Evolutionary conservation across 306 rosid species (phyloP), one percentile per base, ranked within the genome.

Genomic region (Glycine soja): DNA sequence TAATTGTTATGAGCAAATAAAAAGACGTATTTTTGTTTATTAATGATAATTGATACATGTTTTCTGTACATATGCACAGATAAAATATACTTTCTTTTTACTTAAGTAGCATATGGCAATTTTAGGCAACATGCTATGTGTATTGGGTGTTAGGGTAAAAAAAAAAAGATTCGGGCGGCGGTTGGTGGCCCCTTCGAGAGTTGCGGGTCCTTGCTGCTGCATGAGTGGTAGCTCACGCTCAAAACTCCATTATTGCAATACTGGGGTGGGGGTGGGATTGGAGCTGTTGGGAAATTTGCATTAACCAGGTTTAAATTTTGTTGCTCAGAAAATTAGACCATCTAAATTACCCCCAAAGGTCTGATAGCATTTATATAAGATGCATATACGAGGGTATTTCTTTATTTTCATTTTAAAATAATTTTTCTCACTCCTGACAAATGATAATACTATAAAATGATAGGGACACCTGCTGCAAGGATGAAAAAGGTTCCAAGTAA

Each of bases 381-480:
- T 83, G 30, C 30, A 24, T 24, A 24, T 24, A 2, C 30, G 2
- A 24, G 80, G 30, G 59, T 34, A 10, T 48, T 45, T 52, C 65
- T 72, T 46, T 69, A 19, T 30, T 47, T 77, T 54, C 14, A 71
- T 72, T 77, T 82, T 77, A 56, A 70, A 69, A 56, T 46, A 73
- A 7, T 65, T 16, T 24, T 72, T 11, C 67, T 42, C 14, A 15
- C 70, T 48, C 61, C 6, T 59, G 42, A 38, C 58, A 14, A 46
- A 61, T 63, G 16, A 62, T 77, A 64, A 6, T 59, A 58, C 3
- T 69, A 63, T 24, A 76, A 70, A 76, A 68, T 87, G 80, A 40
- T 62, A 95, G 99, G 99, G 75, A 95, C 99, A 47, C 99, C 99
- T 77, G 99, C 99, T 69, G 97, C 99, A 36, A 91, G 96, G 88